Percentiles rank a stretch among this genome's conserved stretches.
Evolutionary conservation across 2,329 filamentous ascomycete species (phyloP).

Genomic region (Beauveria australis): DNA sequence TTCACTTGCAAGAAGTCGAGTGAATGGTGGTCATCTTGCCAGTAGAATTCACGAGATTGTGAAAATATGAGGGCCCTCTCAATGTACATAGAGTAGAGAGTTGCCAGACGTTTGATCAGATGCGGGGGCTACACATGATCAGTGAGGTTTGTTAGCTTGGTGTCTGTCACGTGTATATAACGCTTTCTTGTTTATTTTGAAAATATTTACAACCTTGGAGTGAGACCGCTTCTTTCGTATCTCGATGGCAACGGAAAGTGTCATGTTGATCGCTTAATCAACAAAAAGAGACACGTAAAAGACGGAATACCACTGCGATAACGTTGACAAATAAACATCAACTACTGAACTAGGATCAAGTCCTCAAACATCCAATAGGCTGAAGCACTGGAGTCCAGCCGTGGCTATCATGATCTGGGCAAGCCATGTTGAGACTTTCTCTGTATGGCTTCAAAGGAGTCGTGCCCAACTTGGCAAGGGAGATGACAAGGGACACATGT

Average conservation of each 20-base stretch:
- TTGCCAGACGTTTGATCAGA: background rate
- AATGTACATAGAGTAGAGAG: background rate
- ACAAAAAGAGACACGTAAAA: no score
- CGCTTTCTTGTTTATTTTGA: background rate
- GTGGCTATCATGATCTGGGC: background rate
- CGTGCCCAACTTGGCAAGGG: background rate
- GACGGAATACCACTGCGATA: no score
- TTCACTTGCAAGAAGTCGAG: conserved; percentile 4
- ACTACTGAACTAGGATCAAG: no score
- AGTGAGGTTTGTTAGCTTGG: background rate
- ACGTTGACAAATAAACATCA: no score
- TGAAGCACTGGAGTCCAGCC: background rate
- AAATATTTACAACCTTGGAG: background rate
- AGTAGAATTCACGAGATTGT: background rate
- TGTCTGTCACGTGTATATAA: background rate
- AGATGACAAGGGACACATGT: conserved; percentile 10
- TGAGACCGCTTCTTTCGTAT: no score
- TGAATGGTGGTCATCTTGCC: conserved; percentile 12
- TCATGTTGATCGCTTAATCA: no score
- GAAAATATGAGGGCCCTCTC: background rate
- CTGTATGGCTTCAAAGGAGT: background rate
- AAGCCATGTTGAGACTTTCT: background rate
- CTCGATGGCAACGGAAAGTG: no score
- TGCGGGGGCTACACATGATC: background rate
- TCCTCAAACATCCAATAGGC: no score